These are phyloP conservation scores for Ceratocystis alfenasii DNA, from an alignment of 2,329 filamentous ascomycete genomes.

Conservation along the genomic window DNA sequence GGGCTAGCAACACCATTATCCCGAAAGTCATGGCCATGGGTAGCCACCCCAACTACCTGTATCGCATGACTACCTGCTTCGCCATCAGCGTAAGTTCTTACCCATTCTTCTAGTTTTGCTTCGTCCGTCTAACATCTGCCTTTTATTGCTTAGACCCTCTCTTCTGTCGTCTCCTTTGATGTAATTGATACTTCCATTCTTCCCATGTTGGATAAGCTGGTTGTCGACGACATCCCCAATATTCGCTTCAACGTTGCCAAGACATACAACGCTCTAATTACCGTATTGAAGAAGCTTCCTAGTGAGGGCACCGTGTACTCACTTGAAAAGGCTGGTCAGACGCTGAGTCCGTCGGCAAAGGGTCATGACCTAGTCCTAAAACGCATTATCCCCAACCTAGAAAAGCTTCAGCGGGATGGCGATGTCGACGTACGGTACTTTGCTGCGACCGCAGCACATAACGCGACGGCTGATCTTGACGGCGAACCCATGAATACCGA, in stretches of 20 bases:
- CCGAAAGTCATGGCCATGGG: slow-evolving; percentile 99
- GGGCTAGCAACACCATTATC: slow-evolving; percentile 93
- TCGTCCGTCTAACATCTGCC: slow-evolving; percentile 23
- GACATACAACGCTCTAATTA: slow-evolving; percentile 82
- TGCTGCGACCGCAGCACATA: slow-evolving; percentile 73
- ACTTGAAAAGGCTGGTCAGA: slow-evolving; percentile 63
- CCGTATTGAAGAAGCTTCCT: slow-evolving; percentile 81
- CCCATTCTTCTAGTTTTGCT: slow-evolving; percentile 21
- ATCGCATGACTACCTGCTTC: slow-evolving; percentile 99
- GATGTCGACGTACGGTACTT: slow-evolving; percentile 98
- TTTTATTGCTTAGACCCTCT: slow-evolving; percentile 58
- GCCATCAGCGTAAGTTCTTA: slow-evolving; percentile 70
- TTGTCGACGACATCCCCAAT: slow-evolving; percentile 90
- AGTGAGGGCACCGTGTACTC: slow-evolving; percentile 77
- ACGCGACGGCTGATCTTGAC: slow-evolving; percentile 35
- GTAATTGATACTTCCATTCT: slow-evolving; percentile 89
- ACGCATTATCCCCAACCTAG: slow-evolving; percentile 75
- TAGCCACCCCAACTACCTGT: slow-evolving; percentile 94
- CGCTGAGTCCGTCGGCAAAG: slow-evolving; percentile 52
- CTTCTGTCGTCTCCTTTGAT: slow-evolving; percentile 81
- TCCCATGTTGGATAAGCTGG: slow-evolving; percentile 90
- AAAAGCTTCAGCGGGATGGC: slow-evolving; percentile 92
- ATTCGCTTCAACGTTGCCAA: slow-evolving; percentile 99
- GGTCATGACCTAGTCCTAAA: slow-evolving; percentile 73
- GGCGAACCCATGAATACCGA: slow-evolving; percentile 54